Conservation (phyloP, 1,139 yeast species). For the Yueomyces sp. region DNA sequence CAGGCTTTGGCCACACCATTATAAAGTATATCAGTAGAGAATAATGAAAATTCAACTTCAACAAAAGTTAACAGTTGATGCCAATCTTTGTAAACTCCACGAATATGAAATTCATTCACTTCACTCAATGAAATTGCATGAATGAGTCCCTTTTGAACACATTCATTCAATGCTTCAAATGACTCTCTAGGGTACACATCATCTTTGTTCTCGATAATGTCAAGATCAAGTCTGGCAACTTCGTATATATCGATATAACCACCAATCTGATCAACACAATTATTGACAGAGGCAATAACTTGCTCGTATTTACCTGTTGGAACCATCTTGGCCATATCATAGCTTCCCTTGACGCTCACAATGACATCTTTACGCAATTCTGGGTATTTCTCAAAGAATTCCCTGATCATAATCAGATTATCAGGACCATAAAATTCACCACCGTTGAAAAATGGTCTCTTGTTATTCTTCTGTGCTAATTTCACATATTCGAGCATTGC, state of each 20-base stretch:
- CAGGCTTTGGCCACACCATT: slow-evolving; percentile 50
- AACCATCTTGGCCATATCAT: slow-evolving; percentile 23
- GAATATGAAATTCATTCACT: slow-evolving; percentile 47
- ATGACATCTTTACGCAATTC: slow-evolving; percentile 39
- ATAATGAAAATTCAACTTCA: slow-evolving; percentile 65
- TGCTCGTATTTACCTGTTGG: slow-evolving; percentile 42
- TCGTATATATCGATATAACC: slow-evolving; percentile 47
- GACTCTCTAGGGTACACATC: slow-evolving; percentile 27
- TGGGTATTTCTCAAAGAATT: slow-evolving; percentile 45
- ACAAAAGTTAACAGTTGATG: slow-evolving; percentile 46
- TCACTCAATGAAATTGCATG: slow-evolving; percentile 65
- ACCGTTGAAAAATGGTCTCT: slow-evolving; percentile 50
- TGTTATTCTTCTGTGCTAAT: slow-evolving; percentile 31
- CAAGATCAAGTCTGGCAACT: slow-evolving; percentile 54
- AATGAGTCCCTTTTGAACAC: slow-evolving; percentile 42
- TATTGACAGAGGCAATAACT: slow-evolving; percentile 39
- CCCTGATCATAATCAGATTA: slow-evolving; percentile 42
- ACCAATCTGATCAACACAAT: slow-evolving; percentile 34
- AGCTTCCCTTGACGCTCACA: slow-evolving; percentile 59
- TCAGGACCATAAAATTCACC: slow-evolving; percentile 70
- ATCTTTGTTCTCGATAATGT: slow-evolving; percentile 19
- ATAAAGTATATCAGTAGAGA: slow-evolving; percentile 43
- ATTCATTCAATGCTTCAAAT: slow-evolving; percentile 37
- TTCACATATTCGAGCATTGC: slow-evolving; percentile 31
- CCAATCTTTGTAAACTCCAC: slow-evolving; percentile 36